These are phyloP conservation scores for Suillus sp. DNA, from an alignment of 768 basidiomycete genomes.

Conservation along the genomic window DNA sequence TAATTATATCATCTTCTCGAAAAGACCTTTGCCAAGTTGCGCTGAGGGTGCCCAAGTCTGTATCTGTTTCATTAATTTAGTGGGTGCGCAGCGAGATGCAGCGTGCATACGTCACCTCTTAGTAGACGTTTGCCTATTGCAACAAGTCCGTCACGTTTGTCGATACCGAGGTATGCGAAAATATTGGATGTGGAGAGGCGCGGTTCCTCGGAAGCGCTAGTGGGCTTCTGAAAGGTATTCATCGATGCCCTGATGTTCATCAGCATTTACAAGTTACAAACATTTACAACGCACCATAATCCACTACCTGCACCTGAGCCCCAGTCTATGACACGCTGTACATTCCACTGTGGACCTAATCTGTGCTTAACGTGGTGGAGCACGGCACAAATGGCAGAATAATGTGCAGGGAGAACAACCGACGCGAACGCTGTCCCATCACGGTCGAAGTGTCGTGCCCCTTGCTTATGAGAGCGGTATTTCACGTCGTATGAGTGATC, in stretches of 20 bases:
- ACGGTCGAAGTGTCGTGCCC: constrained; percentile 57
- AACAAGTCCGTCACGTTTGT: constrained; percentile 72
- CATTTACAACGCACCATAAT: constrained; percentile 60
- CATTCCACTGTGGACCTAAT: constrained; percentile 60
- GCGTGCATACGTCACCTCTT: constrained; percentile 42
- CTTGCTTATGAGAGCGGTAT: constrained; percentile 64
- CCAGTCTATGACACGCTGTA: constrained; percentile 76
- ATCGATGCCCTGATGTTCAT: constrained; percentile 58
- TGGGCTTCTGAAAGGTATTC: constrained; percentile 58
- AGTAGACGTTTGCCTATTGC: constrained; percentile 67
- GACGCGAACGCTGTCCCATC: constrained; percentile 87
- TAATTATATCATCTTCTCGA: constrained; percentile 46
- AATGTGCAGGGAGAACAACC: constrained; percentile 84
- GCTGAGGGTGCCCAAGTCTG: constrained; percentile 46
- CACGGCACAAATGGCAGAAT: constrained; percentile 77
- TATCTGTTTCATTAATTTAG: constrained; percentile 40
- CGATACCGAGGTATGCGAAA: constrained; percentile 70
- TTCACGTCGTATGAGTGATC: constrained; percentile 52
- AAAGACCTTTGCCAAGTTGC: constrained; percentile 61
- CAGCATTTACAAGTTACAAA: constrained; percentile 11
- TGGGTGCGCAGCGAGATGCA: constrained; percentile 9
- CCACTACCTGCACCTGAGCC: constrained; percentile 83
- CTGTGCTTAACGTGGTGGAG: constrained; percentile 66
- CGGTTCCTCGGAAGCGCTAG: constrained; percentile 32
- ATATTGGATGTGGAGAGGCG: constrained; percentile 53